Percentiles rank a stretch among this genome's conserved stretches.
phyloP scores from a whole-genome alignment of 805 yeast genomes.

The Saturnispora saitoi region DNA sequence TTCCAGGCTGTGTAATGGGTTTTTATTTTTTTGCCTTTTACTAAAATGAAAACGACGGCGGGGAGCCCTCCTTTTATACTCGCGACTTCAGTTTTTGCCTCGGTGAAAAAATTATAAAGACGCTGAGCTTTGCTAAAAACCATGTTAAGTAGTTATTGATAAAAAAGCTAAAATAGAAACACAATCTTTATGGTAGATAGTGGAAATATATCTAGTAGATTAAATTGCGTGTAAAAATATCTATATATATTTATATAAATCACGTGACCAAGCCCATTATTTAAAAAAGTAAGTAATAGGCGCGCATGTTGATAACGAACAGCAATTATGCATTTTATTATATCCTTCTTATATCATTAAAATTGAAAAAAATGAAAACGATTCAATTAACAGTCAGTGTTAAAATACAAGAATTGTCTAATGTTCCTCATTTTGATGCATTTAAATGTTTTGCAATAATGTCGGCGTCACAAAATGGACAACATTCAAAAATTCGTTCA shows the following conservation, averaged over 20 bases:
- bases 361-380: not conserved
- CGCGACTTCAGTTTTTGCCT: conserved; percentile 2
- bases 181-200: too few relatives aligned
- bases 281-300: not conserved
- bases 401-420: not conserved
- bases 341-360: too few relatives aligned
- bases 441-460: not conserved
- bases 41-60: conserved; percentile 1
- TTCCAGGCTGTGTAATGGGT: conserved; percentile 1
- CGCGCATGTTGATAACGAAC: not conserved
- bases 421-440: conserved; percentile 5
- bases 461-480: not conserved
- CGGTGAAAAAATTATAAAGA: not conserved
- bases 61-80: conserved; percentile 12
- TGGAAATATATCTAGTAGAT: too few relatives aligned
- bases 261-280: not conserved
- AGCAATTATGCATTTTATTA: too few relatives aligned
- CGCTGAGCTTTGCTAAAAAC: not conserved
- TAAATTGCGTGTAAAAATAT: not conserved
- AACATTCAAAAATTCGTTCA: conserved; percentile 16
- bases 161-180: too few relatives aligned
- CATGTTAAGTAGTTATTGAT: too few relatives aligned
- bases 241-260: not conserved
- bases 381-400: not conserved
- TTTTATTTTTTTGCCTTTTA: not conserved